Conservation (phyloP, 345 rosid genomes). For the Fremontodendron californicum region DNA sequence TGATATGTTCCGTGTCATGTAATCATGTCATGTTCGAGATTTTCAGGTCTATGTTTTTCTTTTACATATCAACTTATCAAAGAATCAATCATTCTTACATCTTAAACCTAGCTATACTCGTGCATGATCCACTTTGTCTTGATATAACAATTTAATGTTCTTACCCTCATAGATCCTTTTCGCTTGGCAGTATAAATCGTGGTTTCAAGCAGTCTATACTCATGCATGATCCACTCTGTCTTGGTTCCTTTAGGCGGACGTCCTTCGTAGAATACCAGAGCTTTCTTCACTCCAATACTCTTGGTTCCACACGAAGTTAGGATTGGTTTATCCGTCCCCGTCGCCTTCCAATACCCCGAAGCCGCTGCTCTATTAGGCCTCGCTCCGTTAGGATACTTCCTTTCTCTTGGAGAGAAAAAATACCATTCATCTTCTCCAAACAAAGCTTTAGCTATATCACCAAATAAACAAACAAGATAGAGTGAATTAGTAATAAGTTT, state of each 20-base stretch:
- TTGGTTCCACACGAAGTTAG: constrained; percentile 34
- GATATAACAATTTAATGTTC: not conserved
- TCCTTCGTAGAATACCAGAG: constrained; percentile 41
- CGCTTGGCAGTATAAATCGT: constrained; percentile 26
- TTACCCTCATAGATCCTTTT: constrained; percentile 69
- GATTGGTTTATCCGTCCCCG: constrained; percentile 62
- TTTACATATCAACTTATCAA: not conserved
- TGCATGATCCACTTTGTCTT: not conserved
- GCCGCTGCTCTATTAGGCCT: constrained; percentile 73
- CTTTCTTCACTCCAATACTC: constrained; percentile 52
- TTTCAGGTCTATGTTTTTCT: no score
- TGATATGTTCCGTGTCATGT: no score
- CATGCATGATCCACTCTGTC: constrained; percentile 55
- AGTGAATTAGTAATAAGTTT: not conserved
- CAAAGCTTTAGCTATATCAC: constrained; percentile 46
- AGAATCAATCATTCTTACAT: not conserved
- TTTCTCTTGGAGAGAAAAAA: constrained; percentile 61
- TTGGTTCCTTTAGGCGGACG: constrained; percentile 40
- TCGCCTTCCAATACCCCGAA: constrained; percentile 78
- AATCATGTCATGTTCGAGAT: no score
- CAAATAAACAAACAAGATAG: not conserved
- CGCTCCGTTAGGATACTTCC: constrained; percentile 72
- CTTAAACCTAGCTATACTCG: not conserved
- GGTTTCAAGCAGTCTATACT: constrained; percentile 37
- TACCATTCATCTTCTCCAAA: constrained; percentile 76